Conservation (phyloP, 768 basidiomycete species). For the Naematelia aurantialba region DNA sequence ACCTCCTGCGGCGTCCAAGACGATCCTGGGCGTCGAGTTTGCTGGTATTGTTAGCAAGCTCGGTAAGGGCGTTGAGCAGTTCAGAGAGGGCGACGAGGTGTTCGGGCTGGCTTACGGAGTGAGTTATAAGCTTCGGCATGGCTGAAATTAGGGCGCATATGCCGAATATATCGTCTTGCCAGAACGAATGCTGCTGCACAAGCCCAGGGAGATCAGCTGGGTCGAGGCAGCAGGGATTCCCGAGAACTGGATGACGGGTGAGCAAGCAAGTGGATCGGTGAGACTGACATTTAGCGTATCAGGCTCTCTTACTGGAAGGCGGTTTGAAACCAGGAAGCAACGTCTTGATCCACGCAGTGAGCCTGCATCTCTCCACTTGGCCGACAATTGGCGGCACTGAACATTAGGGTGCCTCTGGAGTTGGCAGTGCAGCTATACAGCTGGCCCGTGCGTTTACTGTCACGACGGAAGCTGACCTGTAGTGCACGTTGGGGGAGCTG, state of each 20-base stretch:
- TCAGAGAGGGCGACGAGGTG: slow-evolving; percentile 67
- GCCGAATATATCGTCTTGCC: slow-evolving; percentile 75
- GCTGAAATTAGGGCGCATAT: slow-evolving; percentile 65
- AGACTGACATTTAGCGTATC: slow-evolving; percentile 55
- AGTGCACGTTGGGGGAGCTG: slow-evolving; percentile 40
- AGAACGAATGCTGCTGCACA: slow-evolving; percentile 65
- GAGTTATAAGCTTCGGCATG: slow-evolving; percentile 41
- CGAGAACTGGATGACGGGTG: slow-evolving; percentile 83
- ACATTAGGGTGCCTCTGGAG: slow-evolving; percentile 66
- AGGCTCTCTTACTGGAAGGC: slow-evolving; percentile 65
- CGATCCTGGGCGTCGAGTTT: slow-evolving; percentile 83
- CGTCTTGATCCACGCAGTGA: slow-evolving; percentile 78
- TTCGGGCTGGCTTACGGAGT: slow-evolving; percentile 77
- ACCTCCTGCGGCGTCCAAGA: slow-evolving; percentile 67
- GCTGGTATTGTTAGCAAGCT: slow-evolving; percentile 63
- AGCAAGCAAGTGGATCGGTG: slow-evolving; percentile 21
- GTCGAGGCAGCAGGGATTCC: slow-evolving; percentile 80
- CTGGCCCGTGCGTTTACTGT: slow-evolving; percentile 58
- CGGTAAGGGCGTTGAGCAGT: slow-evolving; percentile 54
- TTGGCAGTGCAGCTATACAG: slow-evolving; percentile 83
- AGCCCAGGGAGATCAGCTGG: slow-evolving; percentile 74
- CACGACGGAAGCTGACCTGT: slow-evolving; percentile 13
- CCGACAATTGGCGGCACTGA: neutral
- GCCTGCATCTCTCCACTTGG: slow-evolving; percentile 6
- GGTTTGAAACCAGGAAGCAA: slow-evolving; percentile 66